These are phyloP conservation scores for Tuber brumale DNA, from an alignment of 495 filamentous ascomycete genomes.

Conservation along the genomic window DNA sequence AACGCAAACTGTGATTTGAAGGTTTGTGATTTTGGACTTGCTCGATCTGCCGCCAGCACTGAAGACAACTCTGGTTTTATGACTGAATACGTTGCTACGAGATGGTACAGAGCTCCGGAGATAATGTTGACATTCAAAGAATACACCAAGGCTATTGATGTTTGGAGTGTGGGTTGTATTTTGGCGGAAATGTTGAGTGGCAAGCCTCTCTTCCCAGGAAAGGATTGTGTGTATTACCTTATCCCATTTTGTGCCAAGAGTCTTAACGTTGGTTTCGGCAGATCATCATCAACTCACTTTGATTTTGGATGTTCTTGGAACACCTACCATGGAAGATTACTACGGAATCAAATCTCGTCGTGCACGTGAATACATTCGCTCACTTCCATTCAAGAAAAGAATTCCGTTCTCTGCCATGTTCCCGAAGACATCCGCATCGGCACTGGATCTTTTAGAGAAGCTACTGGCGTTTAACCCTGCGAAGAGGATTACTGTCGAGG, in stretches of 20 bases:
- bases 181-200: conserved; percentile 99
- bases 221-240: conserved; percentile 71
- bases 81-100: conserved; percentile 99
- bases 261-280: conserved; percentile 40
- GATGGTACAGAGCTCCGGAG: conserved; percentile 98
- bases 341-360: conserved; percentile 99
- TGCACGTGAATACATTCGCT: conserved; percentile 97
- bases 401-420: conserved; percentile 96
- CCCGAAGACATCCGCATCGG: conserved; percentile 90
- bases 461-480: conserved; percentile 96
- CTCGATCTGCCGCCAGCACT: conserved; percentile 82
- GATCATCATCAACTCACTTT: conserved; percentile 98
- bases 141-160: conserved; percentile 99
- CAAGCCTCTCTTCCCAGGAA: conserved; percentile 96
- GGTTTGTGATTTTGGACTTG: conserved; percentile 96
- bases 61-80: conserved; percentile 99
- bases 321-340: conserved; percentile 99
- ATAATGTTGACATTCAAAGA: conserved; percentile 99
- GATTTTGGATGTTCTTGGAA: conserved; percentile 95
- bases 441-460: conserved; percentile 90
- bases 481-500: conserved; percentile 96
- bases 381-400: conserved; percentile 99
- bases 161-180: conserved; percentile 99
- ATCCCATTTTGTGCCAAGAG: conserved; percentile 9
- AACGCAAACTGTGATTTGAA: conserved; percentile 99